A percentile compares a stretch with the other conserved stretches of the same genome.
These are phyloP conservation scores for Hypomontagnella monticulosa DNA, from an alignment of 495 filamentous ascomycete genomes.

Conservation along the genomic window DNA sequence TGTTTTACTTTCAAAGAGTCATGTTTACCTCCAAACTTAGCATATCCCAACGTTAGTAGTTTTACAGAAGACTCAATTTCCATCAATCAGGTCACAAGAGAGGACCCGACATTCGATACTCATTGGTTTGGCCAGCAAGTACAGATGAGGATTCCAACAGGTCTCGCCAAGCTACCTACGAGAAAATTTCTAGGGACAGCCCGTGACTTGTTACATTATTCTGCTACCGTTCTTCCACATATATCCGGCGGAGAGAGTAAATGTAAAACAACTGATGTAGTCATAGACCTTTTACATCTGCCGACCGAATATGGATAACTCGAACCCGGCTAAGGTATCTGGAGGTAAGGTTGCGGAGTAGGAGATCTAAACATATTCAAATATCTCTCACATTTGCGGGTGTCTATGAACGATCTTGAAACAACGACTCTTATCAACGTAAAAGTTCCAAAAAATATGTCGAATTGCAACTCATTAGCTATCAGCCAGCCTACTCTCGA, in stretches of 20 bases:
- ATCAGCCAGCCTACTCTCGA: constrained; percentile 7
- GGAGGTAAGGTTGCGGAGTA: constrained; percentile 2
- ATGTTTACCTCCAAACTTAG: not conserved
- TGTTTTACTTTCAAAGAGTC: not conserved
- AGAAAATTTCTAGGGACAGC: no score
- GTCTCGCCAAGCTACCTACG: no score
- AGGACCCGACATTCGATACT: no score
- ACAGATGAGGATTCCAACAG: no score
- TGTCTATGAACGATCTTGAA: not conserved
- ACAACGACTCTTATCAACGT: not conserved
- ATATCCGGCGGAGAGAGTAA: not conserved
- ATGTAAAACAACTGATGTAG: not conserved
- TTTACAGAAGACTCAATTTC: no score
- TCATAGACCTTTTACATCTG: constrained; percentile 15
- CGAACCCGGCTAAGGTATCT: constrained; percentile 18
- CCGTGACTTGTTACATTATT: no score
- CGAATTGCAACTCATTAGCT: constrained; percentile 10
- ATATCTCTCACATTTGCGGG: not conserved
- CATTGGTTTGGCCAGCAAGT: no score
- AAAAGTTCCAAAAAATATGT: constrained; percentile 7
- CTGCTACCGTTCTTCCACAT: not conserved
- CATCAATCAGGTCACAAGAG: no score
- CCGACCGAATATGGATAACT: constrained; percentile 10
- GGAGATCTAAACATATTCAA: not conserved
- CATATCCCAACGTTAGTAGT: no score